Percentiles rank a stretch among this genome's conserved stretches.
phyloP scores from a whole-genome alignment of 2,329 filamentous ascomycete genomes.

The Ciborinia camelliae region DNA sequence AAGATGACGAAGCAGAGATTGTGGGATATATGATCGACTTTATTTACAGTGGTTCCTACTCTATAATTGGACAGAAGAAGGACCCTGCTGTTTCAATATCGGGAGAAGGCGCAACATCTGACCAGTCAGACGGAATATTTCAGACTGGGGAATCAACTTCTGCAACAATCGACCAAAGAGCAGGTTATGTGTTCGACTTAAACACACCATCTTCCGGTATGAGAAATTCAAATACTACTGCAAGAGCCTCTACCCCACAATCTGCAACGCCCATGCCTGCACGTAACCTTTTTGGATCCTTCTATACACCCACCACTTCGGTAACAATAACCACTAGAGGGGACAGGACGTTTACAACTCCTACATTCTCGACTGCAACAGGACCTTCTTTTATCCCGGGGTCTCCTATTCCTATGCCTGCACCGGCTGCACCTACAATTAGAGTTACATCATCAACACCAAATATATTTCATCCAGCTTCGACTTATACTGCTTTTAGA shows the following conservation, averaged over 20 bases:
- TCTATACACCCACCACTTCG: background rate
- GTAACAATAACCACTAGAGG: background rate
- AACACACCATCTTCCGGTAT: background rate
- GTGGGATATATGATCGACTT: slow-evolving; percentile 21
- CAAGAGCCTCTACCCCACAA: background rate
- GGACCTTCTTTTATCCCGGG: no score
- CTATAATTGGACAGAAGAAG: background rate
- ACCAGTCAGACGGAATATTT: background rate
- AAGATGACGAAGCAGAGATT: slow-evolving; percentile 20
- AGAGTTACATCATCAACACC: background rate
- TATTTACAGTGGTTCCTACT: slow-evolving; percentile 12
- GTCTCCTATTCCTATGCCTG: background rate
- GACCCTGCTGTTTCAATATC: slow-evolving; percentile 12
- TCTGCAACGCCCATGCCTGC: background rate
- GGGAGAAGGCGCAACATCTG: background rate
- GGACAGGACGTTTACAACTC: background rate
- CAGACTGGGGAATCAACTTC: background rate
- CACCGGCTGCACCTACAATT: background rate
- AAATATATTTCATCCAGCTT: background rate
- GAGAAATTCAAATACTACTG: background rate
- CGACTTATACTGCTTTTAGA: background rate
- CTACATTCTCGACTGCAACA: no score
- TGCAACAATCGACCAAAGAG: no score
- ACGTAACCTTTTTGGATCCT: background rate
- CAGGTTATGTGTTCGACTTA: no score